These are phyloP conservation scores for Cocos nucifera DNA, from an alignment of 176 grass and related monocot species.

Conservation along the genomic window DNA sequence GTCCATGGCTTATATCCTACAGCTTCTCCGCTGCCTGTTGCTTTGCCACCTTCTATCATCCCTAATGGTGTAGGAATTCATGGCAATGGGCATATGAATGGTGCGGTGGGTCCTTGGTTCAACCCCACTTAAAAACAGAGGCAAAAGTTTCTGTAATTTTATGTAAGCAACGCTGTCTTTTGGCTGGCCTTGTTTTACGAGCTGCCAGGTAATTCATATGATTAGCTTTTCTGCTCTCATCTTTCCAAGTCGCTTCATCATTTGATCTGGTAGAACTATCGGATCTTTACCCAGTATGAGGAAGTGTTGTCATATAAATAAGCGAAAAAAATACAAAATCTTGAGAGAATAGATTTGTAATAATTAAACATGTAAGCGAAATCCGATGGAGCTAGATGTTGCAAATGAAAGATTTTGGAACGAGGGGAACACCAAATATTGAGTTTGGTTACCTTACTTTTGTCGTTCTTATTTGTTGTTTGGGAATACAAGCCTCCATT, in stretches of 20 bases:
- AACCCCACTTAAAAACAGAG: constrained; percentile 35
- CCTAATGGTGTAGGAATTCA: constrained; percentile 51
- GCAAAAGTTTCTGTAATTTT: constrained; percentile 30
- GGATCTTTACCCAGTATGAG: constrained; percentile 30
- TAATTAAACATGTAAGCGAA: constrained; percentile 37
- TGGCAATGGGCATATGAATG: constrained; percentile 56
- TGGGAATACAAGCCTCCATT: no score
- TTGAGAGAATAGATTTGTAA: constrained; percentile 14
- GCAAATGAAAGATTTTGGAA: constrained; percentile 27
- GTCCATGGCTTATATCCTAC: constrained; percentile 48
- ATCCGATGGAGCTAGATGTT: constrained; percentile 55
- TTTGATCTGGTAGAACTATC: constrained; percentile 43
- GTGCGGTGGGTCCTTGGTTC: constrained; percentile 36
- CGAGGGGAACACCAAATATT: no score
- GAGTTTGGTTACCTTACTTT: no score
- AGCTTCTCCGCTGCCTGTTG: constrained; percentile 40
- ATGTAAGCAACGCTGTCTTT: constrained; percentile 25
- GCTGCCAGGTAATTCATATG: constrained; percentile 38
- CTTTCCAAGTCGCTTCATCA: constrained; percentile 36
- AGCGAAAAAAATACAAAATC: not conserved
- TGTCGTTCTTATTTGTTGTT: no score
- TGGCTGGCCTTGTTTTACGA: constrained; percentile 31
- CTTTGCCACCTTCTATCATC: constrained; percentile 43
- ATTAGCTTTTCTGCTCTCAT: constrained; percentile 36
- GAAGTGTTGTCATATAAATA: constrained; percentile 31